phyloP scores from a whole-genome alignment of 2,329 filamentous ascomycete genomes.

The Colletotrichum noveboracense region DNA sequence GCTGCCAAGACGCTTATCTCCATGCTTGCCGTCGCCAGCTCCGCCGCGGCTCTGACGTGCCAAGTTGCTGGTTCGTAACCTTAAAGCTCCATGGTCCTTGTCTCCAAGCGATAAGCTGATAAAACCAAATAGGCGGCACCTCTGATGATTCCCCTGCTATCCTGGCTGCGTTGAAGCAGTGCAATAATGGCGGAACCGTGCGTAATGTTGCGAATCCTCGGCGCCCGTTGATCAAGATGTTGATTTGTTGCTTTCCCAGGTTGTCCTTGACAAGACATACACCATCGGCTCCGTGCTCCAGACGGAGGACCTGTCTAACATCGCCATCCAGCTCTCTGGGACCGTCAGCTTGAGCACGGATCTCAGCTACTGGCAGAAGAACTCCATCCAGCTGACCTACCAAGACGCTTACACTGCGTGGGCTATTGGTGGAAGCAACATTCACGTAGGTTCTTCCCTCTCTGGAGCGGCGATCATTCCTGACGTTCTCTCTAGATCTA shows the following conservation, averaged over 20 bases:
- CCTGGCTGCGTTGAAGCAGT: conserved; percentile 56
- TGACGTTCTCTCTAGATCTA: conserved; percentile 48
- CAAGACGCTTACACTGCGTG: conserved; percentile 62
- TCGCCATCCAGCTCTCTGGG: conserved; percentile 64
- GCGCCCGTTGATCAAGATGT: accelerated
- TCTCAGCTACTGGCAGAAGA: conserved; percentile 70
- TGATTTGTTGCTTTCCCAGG: background rate
- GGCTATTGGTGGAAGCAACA: conserved; percentile 33
- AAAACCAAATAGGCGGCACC: conserved; percentile 27
- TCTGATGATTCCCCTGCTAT: conserved; percentile 41
- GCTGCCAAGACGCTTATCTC: background rate
- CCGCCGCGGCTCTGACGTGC: background rate
- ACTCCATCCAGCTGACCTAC: conserved; percentile 68
- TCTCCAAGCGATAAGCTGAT: background rate
- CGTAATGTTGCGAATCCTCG: accelerated
- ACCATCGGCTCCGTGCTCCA: conserved; percentile 69
- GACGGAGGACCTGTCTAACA: conserved; percentile 65
- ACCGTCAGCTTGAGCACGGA: conserved; percentile 69
- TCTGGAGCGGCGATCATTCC: accelerated
- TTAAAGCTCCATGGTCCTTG: background rate
- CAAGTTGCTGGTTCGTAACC: background rate
- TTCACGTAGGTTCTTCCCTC: conserved; percentile 44
- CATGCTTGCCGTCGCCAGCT: background rate
- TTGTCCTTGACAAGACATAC: conserved; percentile 64
- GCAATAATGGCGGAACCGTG: conserved; percentile 65